Evolutionary conservation across 345 rosid species (phyloP), one percentile per base, ranked within the genome.

Genomic region (Bretschneidera sinensis): DNA sequence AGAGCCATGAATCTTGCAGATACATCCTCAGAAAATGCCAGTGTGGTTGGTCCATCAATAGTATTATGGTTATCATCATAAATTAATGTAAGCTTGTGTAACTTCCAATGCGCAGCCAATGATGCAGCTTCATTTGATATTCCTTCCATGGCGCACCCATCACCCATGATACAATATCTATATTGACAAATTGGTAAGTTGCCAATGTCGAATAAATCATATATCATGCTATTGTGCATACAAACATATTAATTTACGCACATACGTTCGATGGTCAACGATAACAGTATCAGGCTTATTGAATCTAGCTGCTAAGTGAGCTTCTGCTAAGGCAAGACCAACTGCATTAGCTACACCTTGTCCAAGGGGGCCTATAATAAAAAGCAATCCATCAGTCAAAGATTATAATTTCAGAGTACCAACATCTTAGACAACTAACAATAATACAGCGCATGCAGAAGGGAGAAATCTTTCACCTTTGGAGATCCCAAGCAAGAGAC

Each of bases 141-240:
- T 60, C 82, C 77, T 62, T 78, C 82, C 82, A 78, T 78, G 45
- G 71, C 71, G 35, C 79, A 78, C n/a, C 79, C 82, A 65, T 74
- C 82, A 16, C 82, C 75, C 74, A 78, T 63, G 34, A 74, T 56
- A 9, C 72, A 65, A 53, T 68, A 78, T 43, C 76, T 74, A 19
- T 17, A n/a, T 2, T 2, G 16, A 17, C 58, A 18, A 1, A 56
- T 55, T 17, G 31, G 19, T 18, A 21, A 25, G 3, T 16, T 21
- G 10, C 15, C 1, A 10, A 20, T 33, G 28, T 14, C 16, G n/a
- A 2, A 47, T 17, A 7, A 60, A 13, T 15, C 5, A 25, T n/a
- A 25, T 28, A 1, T 23, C 15, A 1, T 1, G n/a, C n/a, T n/a
- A n/a, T n/a, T n/a, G n/a, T 22, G 9, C 6, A 45, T n/a, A 25